These are phyloP conservation scores for Saturnispora zaruensis DNA, from an alignment of 805 yeast genomes.

Conservation along the genomic window DNA sequence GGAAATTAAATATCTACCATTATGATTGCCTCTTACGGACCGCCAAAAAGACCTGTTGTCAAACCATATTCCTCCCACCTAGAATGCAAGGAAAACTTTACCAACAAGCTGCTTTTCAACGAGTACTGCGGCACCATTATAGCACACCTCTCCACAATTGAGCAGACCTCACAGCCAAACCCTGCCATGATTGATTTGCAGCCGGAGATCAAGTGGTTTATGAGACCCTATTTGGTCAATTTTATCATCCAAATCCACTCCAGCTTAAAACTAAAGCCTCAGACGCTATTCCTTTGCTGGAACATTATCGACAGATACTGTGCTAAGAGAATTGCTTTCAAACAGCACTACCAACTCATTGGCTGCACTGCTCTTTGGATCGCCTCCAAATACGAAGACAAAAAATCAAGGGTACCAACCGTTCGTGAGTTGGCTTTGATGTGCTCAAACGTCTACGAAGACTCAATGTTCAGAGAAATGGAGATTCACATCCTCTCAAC, in stretches of 20 bases:
- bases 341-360: conserved; percentile 82
- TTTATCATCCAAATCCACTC: conserved; percentile 62
- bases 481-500: conserved; percentile 36
- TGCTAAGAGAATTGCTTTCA: conserved; percentile 73
- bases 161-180: conserved; percentile 32
- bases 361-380: conserved; percentile 92
- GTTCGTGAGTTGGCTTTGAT: conserved; percentile 43
- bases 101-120: conserved; percentile 33
- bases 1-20: neutral
- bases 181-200: conserved; percentile 66
- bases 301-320: conserved; percentile 86
- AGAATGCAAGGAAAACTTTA: conserved; percentile 40
- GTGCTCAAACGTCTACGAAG: conserved; percentile 52
- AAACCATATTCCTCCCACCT: conserved; percentile 34
- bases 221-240: conserved; percentile 70
- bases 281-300: conserved; percentile 58
- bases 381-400: conserved; percentile 70
- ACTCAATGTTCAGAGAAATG: conserved; percentile 38
- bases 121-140: conserved; percentile 38
- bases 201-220: conserved; percentile 71
- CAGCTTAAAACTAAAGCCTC: conserved; percentile 55
- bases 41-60: conserved; percentile 25
- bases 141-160: conserved; percentile 33
- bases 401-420: conserved; percentile 50
- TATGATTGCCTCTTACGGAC: conserved; percentile 22